Evolutionary conservation across 192 early-diverging fungal genomes (phyloP).

Genomic region (Physocladia obscura): DNA sequence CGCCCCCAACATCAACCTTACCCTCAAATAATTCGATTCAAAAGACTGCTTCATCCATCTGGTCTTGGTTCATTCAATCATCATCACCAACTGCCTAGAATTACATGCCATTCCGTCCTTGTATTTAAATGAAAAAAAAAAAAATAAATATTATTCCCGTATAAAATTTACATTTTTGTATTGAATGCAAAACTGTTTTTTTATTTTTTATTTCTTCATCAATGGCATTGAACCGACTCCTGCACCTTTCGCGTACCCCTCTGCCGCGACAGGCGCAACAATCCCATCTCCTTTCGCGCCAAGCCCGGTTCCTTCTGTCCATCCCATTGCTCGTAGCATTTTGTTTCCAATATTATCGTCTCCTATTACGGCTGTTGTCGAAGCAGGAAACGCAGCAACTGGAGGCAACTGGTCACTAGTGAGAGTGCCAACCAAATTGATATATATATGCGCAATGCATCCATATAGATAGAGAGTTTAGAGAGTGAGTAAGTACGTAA

Average conservation of each 20-base stretch:
- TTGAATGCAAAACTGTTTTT: not conserved
- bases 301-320: conserved; percentile 60
- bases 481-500: not conserved
- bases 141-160: too few relatives aligned
- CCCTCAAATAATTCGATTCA: not conserved
- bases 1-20: too few relatives aligned
- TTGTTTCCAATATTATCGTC: conserved; percentile 62
- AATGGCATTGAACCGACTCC: conserved; percentile 11
- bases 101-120: too few relatives aligned
- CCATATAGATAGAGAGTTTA: not conserved
- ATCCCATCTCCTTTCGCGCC: conserved; percentile 50
- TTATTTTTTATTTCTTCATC: not conserved
- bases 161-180: not conserved
- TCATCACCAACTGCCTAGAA: too few relatives aligned
- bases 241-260: conserved; percentile 15
- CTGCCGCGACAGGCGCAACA: conserved; percentile 19
- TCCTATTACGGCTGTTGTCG: conserved; percentile 33
- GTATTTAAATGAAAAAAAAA: not conserved
- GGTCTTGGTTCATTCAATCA: not conserved
- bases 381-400: not conserved
- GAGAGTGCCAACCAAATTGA: too few relatives aligned
- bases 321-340: conserved; percentile 66
- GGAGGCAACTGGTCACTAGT: too few relatives aligned
- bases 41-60: not conserved
- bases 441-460: too few relatives aligned